Conservation (phyloP, 2,329 filamentous ascomycete species). For the Phyllosticta citriasiana region DNA sequence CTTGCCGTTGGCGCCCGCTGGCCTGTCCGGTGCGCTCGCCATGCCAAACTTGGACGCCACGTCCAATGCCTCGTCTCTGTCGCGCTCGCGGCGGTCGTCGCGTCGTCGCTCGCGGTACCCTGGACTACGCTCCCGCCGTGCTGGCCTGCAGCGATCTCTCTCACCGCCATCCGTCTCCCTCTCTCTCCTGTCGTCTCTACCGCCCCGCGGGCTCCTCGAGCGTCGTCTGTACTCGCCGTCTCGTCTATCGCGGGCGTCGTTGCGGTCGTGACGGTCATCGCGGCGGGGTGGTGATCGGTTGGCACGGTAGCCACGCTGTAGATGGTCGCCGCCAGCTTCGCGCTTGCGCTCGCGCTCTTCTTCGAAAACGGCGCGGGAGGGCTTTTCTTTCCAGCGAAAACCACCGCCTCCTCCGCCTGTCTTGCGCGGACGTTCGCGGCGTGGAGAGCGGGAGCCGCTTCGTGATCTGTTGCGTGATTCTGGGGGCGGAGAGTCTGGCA, state of each 20-base stretch:
- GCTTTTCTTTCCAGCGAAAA: slow-evolving; percentile 50
- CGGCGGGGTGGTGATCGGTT: slow-evolving; percentile 27
- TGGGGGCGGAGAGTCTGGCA: slow-evolving; percentile 14
- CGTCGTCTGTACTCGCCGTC: slow-evolving; percentile 28
- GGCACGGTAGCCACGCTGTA: slow-evolving; percentile 18
- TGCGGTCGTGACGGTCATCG: slow-evolving; percentile 38
- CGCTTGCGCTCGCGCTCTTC: slow-evolving; percentile 15
- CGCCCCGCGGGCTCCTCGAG: background rate
- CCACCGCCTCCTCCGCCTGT: slow-evolving; percentile 34
- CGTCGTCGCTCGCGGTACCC: slow-evolving; percentile 4
- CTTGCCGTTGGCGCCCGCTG: background rate
- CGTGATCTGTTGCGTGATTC: slow-evolving; percentile 16
- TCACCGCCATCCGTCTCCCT: slow-evolving; percentile 7
- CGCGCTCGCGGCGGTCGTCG: slow-evolving; percentile 3
- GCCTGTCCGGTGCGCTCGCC: slow-evolving; percentile 38
- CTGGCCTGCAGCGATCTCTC: slow-evolving; percentile 11
- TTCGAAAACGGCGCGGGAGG: slow-evolving; percentile 11
- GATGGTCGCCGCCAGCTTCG: slow-evolving; percentile 12
- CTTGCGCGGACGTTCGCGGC: slow-evolving; percentile 19
- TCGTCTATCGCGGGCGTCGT: slow-evolving; percentile 29
- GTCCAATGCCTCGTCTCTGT: slow-evolving; percentile 19
- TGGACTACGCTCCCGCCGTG: slow-evolving; percentile 4
- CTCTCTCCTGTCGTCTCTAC: slow-evolving; percentile 18
- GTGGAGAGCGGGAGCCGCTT: slow-evolving; percentile 21
- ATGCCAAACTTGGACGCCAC: slow-evolving; percentile 7